Evolutionary conservation across 768 basidiomycete species (phyloP).

Genomic region (Auriscalpium microsporum): DNA sequence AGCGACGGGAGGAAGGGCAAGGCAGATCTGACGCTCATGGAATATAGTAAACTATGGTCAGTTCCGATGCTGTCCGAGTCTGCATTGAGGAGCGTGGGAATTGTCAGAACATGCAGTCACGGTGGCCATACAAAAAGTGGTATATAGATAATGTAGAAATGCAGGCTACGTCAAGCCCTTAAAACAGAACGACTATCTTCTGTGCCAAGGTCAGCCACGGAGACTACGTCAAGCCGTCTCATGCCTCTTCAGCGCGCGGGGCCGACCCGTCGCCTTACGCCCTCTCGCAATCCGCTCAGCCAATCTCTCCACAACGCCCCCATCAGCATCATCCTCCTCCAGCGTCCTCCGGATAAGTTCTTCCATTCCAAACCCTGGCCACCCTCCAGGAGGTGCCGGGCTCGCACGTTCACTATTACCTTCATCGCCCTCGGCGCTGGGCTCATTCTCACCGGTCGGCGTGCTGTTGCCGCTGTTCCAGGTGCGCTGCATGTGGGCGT

Average conservation of each 20-base stretch:
- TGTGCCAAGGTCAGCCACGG: no score
- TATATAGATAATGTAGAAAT: no score
- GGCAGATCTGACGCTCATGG: no score
- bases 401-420: slow-evolving; percentile 26
- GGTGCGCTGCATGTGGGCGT: slow-evolving; percentile 5
- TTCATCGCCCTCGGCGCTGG: slow-evolving; percentile 3
- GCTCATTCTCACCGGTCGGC: slow-evolving; percentile 8
- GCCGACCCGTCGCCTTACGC: slow-evolving; percentile 35
- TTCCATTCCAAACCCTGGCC: slow-evolving; percentile 41
- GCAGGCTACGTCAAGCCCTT: slow-evolving; percentile 22
- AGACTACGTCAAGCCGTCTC: slow-evolving; percentile 41
- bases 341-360: slow-evolving; percentile 53
- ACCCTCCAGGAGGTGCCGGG: slow-evolving; percentile 33
- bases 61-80: no score
- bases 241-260: slow-evolving; percentile 51
- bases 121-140: no score
- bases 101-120: no score
- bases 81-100: no score
- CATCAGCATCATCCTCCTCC: slow-evolving; percentile 44
- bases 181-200: no score
- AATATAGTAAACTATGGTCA: no score
- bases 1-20: no score
- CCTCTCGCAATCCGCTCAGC: slow-evolving; percentile 56
- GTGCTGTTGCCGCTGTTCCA: slow-evolving; percentile 12
- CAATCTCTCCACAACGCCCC: slow-evolving; percentile 47